phyloP scores from a whole-genome alignment of 306 rosid species.

The Hippophae rhamnoides region DNA sequence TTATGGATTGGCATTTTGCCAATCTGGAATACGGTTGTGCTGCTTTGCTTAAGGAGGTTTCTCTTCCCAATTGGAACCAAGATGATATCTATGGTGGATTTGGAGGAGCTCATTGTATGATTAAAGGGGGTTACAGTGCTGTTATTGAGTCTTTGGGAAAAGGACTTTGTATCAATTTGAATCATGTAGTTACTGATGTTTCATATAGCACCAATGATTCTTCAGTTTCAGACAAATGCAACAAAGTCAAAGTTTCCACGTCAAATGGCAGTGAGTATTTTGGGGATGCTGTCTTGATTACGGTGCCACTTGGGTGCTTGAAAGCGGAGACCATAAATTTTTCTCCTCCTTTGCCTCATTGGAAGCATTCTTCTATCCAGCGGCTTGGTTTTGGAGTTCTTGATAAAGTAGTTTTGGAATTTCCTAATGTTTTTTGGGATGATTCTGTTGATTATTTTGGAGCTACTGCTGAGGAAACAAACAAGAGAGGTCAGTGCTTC shows the following conservation, averaged over 20 bases:
- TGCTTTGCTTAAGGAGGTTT: constrained; percentile 77
- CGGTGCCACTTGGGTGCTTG: constrained; percentile 96
- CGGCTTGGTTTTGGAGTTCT: constrained; percentile 98
- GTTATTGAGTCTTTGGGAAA: constrained; percentile 89
- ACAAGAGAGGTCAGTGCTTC: constrained; percentile 84
- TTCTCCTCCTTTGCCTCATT: constrained; percentile 81
- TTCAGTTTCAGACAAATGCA: constrained; percentile 21
- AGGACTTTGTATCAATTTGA: constrained; percentile 61
- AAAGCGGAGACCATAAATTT: constrained; percentile 82
- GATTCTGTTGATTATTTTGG: constrained; percentile 98
- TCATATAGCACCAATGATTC: constrained; percentile 47
- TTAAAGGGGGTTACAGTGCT: constrained; percentile 89
- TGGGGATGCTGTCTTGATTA: constrained; percentile 85
- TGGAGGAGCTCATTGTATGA: constrained; percentile 99
- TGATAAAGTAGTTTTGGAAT: constrained; percentile 84
- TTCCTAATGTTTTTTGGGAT: constrained; percentile 94
- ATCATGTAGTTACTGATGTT: constrained; percentile 72
- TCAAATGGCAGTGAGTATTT: constrained; percentile 60
- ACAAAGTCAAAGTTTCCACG: constrained; percentile 65
- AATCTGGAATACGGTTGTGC: constrained; percentile 99
- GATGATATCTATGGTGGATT: constrained; percentile 98
- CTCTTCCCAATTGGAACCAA: constrained; percentile 98
- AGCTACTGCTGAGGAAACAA: constrained; percentile 90
- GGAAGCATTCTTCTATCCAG: constrained; percentile 81
- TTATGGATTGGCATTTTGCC: constrained; percentile 99